phyloP scores from a whole-genome alignment of 371 early-diverging fungal genomes.

The Saksenaea oblongispora region DNA sequence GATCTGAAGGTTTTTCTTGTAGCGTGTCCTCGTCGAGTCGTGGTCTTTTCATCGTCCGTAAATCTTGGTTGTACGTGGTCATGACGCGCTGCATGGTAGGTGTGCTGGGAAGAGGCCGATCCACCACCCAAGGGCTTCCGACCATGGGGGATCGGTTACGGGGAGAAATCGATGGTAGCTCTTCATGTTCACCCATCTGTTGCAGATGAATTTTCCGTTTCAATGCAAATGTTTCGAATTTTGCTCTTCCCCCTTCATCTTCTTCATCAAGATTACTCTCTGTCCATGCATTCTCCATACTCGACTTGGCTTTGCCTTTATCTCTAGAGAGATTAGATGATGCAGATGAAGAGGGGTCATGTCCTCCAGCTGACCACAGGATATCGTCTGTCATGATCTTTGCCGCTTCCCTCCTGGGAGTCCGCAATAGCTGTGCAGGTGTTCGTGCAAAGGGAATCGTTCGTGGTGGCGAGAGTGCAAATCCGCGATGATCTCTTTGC shows the following conservation, averaged over 20 bases:
- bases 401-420: constrained; percentile 41
- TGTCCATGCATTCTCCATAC: neutral
- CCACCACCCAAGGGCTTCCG: neutral
- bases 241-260: constrained; percentile 1
- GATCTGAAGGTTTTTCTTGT: neutral
- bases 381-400: constrained; percentile 30
- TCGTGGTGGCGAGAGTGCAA: constrained; percentile 36
- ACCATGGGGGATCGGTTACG: constrained; percentile 6
- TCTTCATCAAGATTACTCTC: neutral
- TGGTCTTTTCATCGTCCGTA: constrained; percentile 5
- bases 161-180: constrained; percentile 4
- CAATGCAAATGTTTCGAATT: constrained; percentile 11
- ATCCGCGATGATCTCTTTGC: neutral
- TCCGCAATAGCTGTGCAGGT: constrained; percentile 20
- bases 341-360: constrained; percentile 8
- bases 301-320: neutral
- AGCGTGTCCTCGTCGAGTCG: neutral
- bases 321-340: neutral
- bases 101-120: constrained; percentile 5
- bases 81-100: constrained; percentile 6
- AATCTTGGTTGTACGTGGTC: neutral
- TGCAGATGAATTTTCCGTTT: neutral
- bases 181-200: constrained; percentile 10
- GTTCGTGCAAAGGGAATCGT: constrained; percentile 38
- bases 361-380: constrained; percentile 22